Evolutionary conservation across 441 rosid genomes (phyloP).

Genomic region (Populus hybrid): DNA sequence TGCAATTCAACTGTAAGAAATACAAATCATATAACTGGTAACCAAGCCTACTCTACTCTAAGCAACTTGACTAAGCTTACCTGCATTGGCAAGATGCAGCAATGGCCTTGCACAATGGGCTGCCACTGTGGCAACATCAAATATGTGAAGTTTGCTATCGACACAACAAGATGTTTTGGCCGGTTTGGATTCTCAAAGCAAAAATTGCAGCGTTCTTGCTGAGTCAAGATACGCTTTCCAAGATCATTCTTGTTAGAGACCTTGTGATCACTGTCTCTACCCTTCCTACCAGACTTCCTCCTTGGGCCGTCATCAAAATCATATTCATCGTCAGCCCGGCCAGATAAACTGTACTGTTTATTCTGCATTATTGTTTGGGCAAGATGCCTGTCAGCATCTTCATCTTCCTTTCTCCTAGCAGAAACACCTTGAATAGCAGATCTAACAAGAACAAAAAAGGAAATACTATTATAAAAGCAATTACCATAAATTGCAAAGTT

Average conservation of each 20-base stretch:
- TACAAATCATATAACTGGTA: neutral
- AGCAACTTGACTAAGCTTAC: conserved; percentile 28
- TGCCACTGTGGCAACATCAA: conserved; percentile 77
- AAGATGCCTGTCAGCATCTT: conserved; percentile 70
- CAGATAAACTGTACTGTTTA: conserved; percentile 59
- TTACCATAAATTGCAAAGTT: neutral
- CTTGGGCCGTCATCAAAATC: conserved; percentile 80
- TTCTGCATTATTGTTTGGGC: conserved; percentile 67
- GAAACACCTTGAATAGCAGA: conserved; percentile 43
- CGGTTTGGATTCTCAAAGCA: conserved; percentile 90
- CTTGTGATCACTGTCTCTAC: conserved; percentile 30
- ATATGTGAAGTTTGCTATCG: conserved; percentile 82
- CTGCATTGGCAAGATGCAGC: conserved; percentile 82
- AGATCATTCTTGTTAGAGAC: conserved; percentile 35
- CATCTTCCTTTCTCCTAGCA: conserved; percentile 42
- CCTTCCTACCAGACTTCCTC: conserved; percentile 48
- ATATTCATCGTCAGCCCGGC: conserved; percentile 84
- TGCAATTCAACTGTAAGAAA: neutral
- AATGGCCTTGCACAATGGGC: conserved; percentile 82
- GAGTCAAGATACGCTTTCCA: conserved; percentile 61
- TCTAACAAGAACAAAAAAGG: conserved; percentile 17
- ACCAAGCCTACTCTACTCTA: neutral
- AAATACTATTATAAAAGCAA: neutral
- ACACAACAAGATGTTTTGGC: conserved; percentile 77
- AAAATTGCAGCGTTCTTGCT: conserved; percentile 86